Evolutionary conservation across 768 basidiomycete genomes (phyloP), one percentile per base, ranked within the genome.

Genomic region (Royoungia palumana): DNA sequence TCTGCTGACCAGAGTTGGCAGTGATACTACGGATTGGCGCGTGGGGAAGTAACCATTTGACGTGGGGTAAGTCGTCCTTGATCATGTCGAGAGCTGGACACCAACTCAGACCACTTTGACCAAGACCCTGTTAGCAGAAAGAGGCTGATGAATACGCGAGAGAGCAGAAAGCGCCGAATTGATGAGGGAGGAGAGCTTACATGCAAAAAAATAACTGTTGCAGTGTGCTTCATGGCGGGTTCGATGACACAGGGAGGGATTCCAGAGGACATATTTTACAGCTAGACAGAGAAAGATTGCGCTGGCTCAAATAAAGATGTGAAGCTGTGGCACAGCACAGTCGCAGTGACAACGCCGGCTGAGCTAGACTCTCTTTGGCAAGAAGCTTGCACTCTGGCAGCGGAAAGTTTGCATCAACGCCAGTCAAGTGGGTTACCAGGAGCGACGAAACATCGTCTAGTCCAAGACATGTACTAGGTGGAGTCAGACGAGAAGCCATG

Each of bases 121-220:
- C 89, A 36, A 91, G 72, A 28, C 89, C 87, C 87, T 41, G 27
- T 10, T 37, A 14, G 34, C 47, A 32, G 35, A 39, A 43, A 53
- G 49, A 36, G 5, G 11, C 2, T 2, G 28, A 28, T 28, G 28
- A 28, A 43, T 32, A 32, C 27, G 39, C 14, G 35, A 25, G 50
- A 30, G n/a, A 2, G 38, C 43, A n/a, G 19, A 35, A 38, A 50
- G 56, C 24, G 25, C 13, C 25, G 36, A 13, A 3, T 4, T 6
- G 22, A 21, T 41, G 24, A 39, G 12, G 16, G 25, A 37, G 14
- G 16, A 43, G 39, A 36, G 45, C 87, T 59, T 65, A 92, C 92
- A 77, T 96, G 94, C 34, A 92, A 71, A 66, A 95, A 92, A 60
- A 95, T 86, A 55, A 94, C 81, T 0, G 90, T 93, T 7, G 90